Percentiles rank a stretch among this genome's conserved stretches.
phyloP scores from a whole-genome alignment of 116 monocot genomes.

The Thalassia testudinum region DNA sequence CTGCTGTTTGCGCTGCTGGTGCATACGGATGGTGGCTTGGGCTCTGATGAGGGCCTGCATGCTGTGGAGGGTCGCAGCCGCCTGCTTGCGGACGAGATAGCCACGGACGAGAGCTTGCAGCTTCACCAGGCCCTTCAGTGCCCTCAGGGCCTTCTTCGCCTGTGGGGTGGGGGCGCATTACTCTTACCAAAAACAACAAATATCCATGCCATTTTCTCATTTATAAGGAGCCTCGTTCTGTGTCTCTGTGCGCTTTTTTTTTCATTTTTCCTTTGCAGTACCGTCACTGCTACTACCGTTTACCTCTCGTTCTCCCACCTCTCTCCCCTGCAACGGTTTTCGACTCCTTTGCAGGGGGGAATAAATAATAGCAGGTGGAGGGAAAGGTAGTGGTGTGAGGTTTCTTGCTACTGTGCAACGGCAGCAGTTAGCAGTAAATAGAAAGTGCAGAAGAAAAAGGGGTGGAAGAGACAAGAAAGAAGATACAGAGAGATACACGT shows the following conservation, averaged over 20 bases:
- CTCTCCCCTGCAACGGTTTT: too few species aligned
- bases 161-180: slow-evolving; percentile 1
- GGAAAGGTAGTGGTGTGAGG: too few species aligned
- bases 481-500: neutral
- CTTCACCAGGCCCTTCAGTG: slow-evolving; percentile 81
- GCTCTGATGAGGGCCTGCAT: slow-evolving; percentile 87
- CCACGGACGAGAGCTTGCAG: slow-evolving; percentile 79
- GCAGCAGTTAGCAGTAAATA: too few species aligned
- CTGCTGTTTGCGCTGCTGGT: slow-evolving; percentile 5
- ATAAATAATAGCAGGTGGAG: too few species aligned
- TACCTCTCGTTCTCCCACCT: too few species aligned
- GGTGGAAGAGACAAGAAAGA: neutral
- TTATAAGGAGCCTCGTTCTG: too few species aligned
- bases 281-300: too few species aligned
- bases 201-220: too few species aligned
- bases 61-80: slow-evolving; percentile 56
- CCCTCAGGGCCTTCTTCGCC: slow-evolving; percentile 86
- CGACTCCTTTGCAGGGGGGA: too few species aligned
- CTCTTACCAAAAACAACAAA: neutral
- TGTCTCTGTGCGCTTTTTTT: too few species aligned
- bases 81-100: slow-evolving; percentile 66
- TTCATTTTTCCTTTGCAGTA: neutral
- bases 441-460: too few species aligned
- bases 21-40: slow-evolving; percentile 39
- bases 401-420: too few species aligned